Evolutionary conservation across 2,329 filamentous ascomycete genomes (phyloP).

Genomic region (Aspergillus clavatus): DNA sequence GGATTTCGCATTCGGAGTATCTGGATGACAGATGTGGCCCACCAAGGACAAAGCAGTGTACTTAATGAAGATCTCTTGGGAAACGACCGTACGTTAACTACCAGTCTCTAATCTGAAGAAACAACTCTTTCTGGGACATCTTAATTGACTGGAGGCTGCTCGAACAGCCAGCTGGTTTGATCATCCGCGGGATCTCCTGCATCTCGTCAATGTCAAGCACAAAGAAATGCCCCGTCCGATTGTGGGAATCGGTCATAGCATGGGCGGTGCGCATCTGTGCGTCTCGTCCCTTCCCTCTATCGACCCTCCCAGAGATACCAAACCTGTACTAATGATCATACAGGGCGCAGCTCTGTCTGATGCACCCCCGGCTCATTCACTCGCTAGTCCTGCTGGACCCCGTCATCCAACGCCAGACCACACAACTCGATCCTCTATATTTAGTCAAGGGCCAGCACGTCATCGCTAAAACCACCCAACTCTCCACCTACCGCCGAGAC

Average conservation of each 20-base stretch:
- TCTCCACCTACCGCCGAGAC: slow-evolving; percentile 70
- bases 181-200: slow-evolving; percentile 74
- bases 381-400: slow-evolving; percentile 78
- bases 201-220: slow-evolving; percentile 81
- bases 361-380: slow-evolving; percentile 76
- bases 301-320: not conserved
- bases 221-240: slow-evolving; percentile 74
- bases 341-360: slow-evolving; percentile 61
- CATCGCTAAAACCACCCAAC: slow-evolving; percentile 39
- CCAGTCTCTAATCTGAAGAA: not conserved
- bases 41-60: slow-evolving; percentile 73
- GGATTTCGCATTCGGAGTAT: slow-evolving; percentile 72
- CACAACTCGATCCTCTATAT: slow-evolving; percentile 28
- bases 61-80: slow-evolving; percentile 72
- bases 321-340: not conserved
- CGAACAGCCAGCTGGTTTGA: slow-evolving; percentile 74
- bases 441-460: slow-evolving; percentile 18
- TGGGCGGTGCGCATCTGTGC: slow-evolving; percentile 69
- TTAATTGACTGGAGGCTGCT: slow-evolving; percentile 17
- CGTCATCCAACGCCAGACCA: slow-evolving; percentile 58
- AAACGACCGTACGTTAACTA: slow-evolving; percentile 66
- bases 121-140: not conserved
- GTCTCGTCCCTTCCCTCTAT: slow-evolving; percentile 10
- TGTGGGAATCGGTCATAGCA: slow-evolving; percentile 82
- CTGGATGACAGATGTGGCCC: slow-evolving; percentile 85